phyloP scores from a whole-genome alignment of 352 stramenopile genomes.

The Phytophthora palmivora region DNA sequence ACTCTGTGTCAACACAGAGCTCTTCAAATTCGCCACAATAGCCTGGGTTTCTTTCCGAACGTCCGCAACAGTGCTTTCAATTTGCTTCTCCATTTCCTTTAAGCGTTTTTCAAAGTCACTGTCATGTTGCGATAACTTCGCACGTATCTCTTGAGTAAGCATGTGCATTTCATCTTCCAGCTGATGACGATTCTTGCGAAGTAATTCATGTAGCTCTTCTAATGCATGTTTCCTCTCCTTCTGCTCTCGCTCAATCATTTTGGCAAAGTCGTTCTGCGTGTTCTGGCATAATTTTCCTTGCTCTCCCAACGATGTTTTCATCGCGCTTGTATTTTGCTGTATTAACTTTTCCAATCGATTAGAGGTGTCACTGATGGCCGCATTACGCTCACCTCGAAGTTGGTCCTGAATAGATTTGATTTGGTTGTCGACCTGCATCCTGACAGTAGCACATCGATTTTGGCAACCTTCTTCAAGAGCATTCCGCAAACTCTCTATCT shows the following conservation, averaged over 20 bases:
- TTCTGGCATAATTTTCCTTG: slow-evolving; percentile 35
- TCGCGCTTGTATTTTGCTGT: slow-evolving; percentile 20
- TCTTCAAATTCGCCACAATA: slow-evolving; percentile 18
- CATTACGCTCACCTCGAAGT: slow-evolving; percentile 27
- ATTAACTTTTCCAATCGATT: slow-evolving; percentile 27
- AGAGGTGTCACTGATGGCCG: slow-evolving; percentile 9
- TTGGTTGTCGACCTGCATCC: slow-evolving; percentile 19
- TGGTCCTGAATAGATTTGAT: slow-evolving; percentile 22
- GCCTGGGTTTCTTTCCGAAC: slow-evolving; percentile 28
- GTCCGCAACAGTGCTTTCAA: slow-evolving; percentile 10
- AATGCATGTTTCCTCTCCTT: slow-evolving; percentile 52
- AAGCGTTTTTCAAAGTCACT: slow-evolving; percentile 46
- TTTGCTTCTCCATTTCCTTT: slow-evolving; percentile 39
- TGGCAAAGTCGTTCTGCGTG: slow-evolving; percentile 41
- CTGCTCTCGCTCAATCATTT: slow-evolving; percentile 52
- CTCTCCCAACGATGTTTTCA: slow-evolving; percentile 31
- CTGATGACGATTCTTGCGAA: slow-evolving; percentile 51
- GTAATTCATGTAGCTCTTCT: slow-evolving; percentile 47
- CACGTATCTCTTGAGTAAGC: slow-evolving; percentile 46
- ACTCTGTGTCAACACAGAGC: slow-evolving; percentile 8
- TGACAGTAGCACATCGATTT: slow-evolving; percentile 14
- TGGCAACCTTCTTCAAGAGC: slow-evolving; percentile 28
- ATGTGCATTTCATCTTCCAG: slow-evolving; percentile 62
- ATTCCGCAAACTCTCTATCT: slow-evolving; percentile 30
- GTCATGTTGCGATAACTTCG: slow-evolving; percentile 33